A percentile compares a stretch with the other conserved stretches of the same genome.
Evolutionary conservation across 306 rosid species (phyloP).

Genomic region (Vachellia pachyceras): DNA sequence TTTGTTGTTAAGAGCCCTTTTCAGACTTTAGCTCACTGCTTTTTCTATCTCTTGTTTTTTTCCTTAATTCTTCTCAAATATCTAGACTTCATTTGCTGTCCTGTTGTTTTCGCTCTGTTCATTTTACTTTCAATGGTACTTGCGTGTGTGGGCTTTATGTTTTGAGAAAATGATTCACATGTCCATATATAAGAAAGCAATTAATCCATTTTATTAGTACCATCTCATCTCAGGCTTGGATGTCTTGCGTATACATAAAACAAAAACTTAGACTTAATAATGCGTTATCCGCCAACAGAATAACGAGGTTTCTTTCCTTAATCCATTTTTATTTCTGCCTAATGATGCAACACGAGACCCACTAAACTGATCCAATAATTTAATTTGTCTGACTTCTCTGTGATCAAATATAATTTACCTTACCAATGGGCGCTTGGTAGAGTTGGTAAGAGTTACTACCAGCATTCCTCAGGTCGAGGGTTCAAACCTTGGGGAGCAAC

Average conservation of each 20-base stretch:
- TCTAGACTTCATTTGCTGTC: not conserved
- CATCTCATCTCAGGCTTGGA: too few species aligned
- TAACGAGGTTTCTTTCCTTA: not conserved
- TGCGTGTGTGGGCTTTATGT: too few species aligned
- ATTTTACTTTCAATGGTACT: too few species aligned
- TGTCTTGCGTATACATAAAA: too few species aligned
- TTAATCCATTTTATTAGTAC: too few species aligned
- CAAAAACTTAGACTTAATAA: too few species aligned
- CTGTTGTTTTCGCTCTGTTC: not conserved
- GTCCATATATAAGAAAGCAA: too few species aligned
- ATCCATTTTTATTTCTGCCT: not conserved
- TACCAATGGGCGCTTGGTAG: too few species aligned
- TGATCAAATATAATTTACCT: not conserved
- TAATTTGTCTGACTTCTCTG: not conserved
- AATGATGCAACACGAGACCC: not conserved
- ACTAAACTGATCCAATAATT: not conserved
- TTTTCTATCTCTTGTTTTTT: not conserved
- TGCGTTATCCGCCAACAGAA: not conserved
- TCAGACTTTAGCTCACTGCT: not conserved
- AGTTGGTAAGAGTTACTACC: too few species aligned
- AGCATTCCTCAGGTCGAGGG: too few species aligned
- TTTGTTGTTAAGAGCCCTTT: constrained; percentile 16
- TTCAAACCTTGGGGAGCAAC: too few species aligned
- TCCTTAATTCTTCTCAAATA: not conserved
- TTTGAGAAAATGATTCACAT: too few species aligned